phyloP scores from a whole-genome alignment of 768 basidiomycete genomes.

The Tubosaeta brunneosetosa region DNA sequence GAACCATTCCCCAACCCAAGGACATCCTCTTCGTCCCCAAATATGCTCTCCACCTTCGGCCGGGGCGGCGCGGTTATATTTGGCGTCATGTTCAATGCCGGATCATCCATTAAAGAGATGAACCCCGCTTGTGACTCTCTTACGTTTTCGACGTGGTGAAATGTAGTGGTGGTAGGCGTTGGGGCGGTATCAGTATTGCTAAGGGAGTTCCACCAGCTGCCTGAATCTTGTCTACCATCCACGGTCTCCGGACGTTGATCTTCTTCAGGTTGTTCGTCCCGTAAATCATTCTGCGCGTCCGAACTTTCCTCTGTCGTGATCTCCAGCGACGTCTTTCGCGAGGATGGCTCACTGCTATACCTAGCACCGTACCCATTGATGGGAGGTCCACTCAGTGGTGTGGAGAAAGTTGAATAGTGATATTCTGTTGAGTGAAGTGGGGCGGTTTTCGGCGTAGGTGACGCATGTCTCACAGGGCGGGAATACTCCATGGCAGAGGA shows the following conservation, averaged over 20 bases:
- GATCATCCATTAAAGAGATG: conserved; percentile 76
- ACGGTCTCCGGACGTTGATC: conserved; percentile 10
- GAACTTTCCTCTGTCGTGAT: conserved; percentile 26
- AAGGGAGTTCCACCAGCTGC: conserved; percentile 62
- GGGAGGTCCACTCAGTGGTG: conserved; percentile 20
- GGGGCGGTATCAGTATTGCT: conserved; percentile 34
- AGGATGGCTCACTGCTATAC: conserved; percentile 30
- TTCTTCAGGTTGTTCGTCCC: conserved; percentile 6
- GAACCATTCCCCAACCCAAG: conserved; percentile 84
- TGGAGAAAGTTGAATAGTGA: conserved; percentile 27
- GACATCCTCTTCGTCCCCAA: conserved; percentile 71
- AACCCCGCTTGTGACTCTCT: conserved; percentile 54
- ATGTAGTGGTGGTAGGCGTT: conserved; percentile 70
- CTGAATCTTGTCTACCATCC: conserved; percentile 33
- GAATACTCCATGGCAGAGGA: conserved; percentile 76
- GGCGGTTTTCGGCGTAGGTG: conserved; percentile 52
- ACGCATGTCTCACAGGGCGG: conserved; percentile 44
- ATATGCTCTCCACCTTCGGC: conserved; percentile 8
- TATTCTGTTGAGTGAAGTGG: conserved; percentile 42
- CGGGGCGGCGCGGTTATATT: conserved; percentile 9
- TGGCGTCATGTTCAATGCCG: conserved; percentile 39
- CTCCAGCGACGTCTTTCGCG: conserved; percentile 29
- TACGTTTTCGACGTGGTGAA: conserved; percentile 50
- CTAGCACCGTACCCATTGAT: conserved; percentile 37
- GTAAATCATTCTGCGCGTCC: conserved; percentile 5